Base-by-base conservation (phyloP, 306 rosid species). In the Heteromeles arbutifolia region DNA sequence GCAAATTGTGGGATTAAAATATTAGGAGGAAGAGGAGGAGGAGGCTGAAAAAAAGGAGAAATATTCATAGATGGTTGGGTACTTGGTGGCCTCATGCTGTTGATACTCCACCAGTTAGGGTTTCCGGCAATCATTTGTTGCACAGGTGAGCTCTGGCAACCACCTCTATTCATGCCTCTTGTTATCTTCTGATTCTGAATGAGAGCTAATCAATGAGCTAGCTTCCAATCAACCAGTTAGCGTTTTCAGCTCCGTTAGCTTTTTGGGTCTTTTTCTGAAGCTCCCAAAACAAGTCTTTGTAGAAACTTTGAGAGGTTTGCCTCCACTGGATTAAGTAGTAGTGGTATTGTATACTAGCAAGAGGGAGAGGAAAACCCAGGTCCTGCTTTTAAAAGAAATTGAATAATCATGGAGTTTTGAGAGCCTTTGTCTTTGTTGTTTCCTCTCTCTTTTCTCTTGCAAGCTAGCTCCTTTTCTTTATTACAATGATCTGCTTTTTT, bases 21-120 rank as follows among this genome's bases (percentile, higher is more conserved):
- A 50, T 32, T 59, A 67, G 86, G 77, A 72, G 73, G 71, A 65
- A 85, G 81, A 74, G 76, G 61, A 72, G 73, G 69, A 67, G 86
- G 82, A 62, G 77, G 66, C 24, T 90, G 84, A 11, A 87, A 83
- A 88, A 89, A 89, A 87, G 90, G 81, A 85, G 91, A 74, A 59
- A 82, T 52, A 67, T 72, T 74, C 5, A 75, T 74, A 11, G 84
- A 43, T 24, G 64, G 39, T 50, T 70, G 71, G n/a, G 37, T 45
- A 4, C 58, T 11, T 31, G 86, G 86, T 2, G 96, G 84, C 45
- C 86, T 82, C 92, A 86, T 80, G 80, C 61, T 84, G 76, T 90
- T 95, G 86, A 89, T 83, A 81, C 83, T 90, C 99, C 98, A 96
- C 96, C 92, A 90, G 65, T 83, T 96, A 85, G 99, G 92, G 91